Evolutionary conservation across 2,329 filamentous ascomycete species (phyloP), one percentile per base, ranked within the genome.

Genomic region (Colletotrichum somersetense): DNA sequence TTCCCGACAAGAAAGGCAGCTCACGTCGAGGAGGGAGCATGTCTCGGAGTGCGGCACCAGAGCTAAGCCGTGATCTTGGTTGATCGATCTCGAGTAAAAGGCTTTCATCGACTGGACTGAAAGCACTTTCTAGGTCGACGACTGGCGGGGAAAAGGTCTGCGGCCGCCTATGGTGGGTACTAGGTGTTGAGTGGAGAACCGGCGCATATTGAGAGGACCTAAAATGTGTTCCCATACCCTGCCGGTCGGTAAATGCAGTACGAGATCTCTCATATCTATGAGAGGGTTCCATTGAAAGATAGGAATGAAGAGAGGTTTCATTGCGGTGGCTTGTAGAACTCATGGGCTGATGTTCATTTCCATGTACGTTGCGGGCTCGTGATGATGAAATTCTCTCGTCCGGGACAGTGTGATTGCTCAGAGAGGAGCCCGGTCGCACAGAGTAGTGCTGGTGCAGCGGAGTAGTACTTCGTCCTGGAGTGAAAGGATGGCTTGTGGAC

Each of bases 21-120:
- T 53, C 46, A 42, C 61, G 61, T 1, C 61, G 61, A 52, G 61
- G 61, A 52, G 61, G 61, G 23, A 63, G 61, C 61, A 63, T 63
- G 5, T 63, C 61, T 30, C 38, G 61, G 16, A 63, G 18, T 26
- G 38, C n/a, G 16, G 33, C 35, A 30, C 33, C 38, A 12, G 61
- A 53, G 20, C 23, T n/a, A 33, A 35, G 35, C 5, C 61, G 42
- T 2, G 23, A 40, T 42, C 16, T 53, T 42, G 14, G 48, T 42
- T 63, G 16, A n/a, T 26, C 46, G 40, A 40, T 30, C 61, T 38
- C 35, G 14, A 53, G 12, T 8, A 35, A 38, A 20, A 53, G 5
- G 18, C 23, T 46, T 23, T 53, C 61, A 35, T 4, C 35, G 18
- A 33, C 20, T 52, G 48, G 48, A 42, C 61, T 53, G 16, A n/a